A percentile compares a stretch with the other conserved stretches of the same genome.
These are phyloP conservation scores for Mycena vulgaris DNA, from an alignment of 768 basidiomycete genomes.

Conservation along the genomic window DNA sequence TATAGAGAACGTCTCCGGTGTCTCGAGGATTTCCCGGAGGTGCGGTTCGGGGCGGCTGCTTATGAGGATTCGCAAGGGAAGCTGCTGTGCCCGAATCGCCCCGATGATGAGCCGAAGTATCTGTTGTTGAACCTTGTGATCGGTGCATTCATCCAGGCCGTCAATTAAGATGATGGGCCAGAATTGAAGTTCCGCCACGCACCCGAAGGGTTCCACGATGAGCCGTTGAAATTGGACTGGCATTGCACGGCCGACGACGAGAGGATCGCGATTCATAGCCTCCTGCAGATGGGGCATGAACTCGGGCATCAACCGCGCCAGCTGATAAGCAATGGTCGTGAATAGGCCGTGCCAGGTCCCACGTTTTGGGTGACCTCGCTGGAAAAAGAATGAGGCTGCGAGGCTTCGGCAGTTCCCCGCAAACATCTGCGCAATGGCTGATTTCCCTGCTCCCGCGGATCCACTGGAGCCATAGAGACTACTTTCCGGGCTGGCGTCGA, in stretches of 20 bases:
- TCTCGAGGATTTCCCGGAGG: neutral
- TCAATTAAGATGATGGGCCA: neutral
- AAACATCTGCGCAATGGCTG: constrained; percentile 39
- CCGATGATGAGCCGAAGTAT: neutral
- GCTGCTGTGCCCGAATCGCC: neutral
- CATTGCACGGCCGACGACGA: constrained; percentile 23
- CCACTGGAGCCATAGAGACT: constrained; percentile 42
- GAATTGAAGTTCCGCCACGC: neutral
- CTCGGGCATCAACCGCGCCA: constrained; percentile 30
- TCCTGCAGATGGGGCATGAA: constrained; percentile 20
- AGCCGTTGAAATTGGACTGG: constrained; percentile 33
- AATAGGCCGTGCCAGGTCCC: constrained; percentile 41
- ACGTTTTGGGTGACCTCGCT: constrained; percentile 43
- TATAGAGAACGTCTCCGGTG: neutral
- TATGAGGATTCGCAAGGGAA: neutral
- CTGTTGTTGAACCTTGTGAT: neutral
- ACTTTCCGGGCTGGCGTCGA: too few relatives aligned
- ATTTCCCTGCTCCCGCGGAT: constrained; percentile 39
- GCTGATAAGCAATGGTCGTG: constrained; percentile 46
- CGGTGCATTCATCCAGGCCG: constrained; percentile 7
- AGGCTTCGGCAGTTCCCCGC: constrained; percentile 38
- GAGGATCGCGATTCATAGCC: constrained; percentile 26
- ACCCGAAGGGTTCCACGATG: constrained; percentile 25
- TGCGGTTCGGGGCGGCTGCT: constrained; percentile 8
- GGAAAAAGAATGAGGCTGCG: constrained; percentile 52